phyloP scores from a whole-genome alignment of 2,329 filamentous ascomycete species.

The Phymatotrichopsis omnivora region DNA sequence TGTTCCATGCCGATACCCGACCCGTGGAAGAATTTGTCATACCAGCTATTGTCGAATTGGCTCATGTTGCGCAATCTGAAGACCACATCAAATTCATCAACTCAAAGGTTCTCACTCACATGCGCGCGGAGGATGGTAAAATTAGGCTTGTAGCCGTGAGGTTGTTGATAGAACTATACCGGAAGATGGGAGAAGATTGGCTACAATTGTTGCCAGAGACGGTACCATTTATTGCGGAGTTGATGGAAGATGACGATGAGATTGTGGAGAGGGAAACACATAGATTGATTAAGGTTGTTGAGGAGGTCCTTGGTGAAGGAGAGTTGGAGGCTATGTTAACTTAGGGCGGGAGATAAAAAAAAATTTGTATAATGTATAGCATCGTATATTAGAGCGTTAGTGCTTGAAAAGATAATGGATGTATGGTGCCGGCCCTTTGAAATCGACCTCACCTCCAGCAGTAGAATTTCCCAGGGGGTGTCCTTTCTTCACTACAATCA shows the following conservation, averaged over 20 bases:
- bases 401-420: too few species aligned
- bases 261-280: slow-evolving; percentile 80
- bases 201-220: slow-evolving; percentile 84
- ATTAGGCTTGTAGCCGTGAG: slow-evolving; percentile 74
- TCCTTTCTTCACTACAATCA: too few species aligned
- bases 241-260: slow-evolving; percentile 95
- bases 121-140: slow-evolving; percentile 60
- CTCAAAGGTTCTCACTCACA: slow-evolving; percentile 60
- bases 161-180: slow-evolving; percentile 69
- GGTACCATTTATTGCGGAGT: slow-evolving; percentile 87
- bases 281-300: slow-evolving; percentile 82
- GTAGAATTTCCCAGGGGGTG: too few species aligned
- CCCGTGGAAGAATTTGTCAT: slow-evolving; percentile 41
- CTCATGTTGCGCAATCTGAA: slow-evolving; percentile 55
- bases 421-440: too few species aligned
- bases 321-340: slow-evolving; percentile 86
- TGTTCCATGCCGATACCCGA: slow-evolving; percentile 37
- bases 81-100: slow-evolving; percentile 91
- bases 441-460: too few species aligned
- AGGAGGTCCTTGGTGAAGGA: slow-evolving; percentile 71
- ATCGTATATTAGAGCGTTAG: too few species aligned
- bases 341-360: slow-evolving; percentile 39
- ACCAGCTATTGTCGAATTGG: slow-evolving; percentile 58
- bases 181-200: slow-evolving; percentile 85
- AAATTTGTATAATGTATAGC: too few species aligned